Evolutionary conservation across 768 basidiomycete genomes (phyloP).

Genomic region (Trametes elegans): DNA sequence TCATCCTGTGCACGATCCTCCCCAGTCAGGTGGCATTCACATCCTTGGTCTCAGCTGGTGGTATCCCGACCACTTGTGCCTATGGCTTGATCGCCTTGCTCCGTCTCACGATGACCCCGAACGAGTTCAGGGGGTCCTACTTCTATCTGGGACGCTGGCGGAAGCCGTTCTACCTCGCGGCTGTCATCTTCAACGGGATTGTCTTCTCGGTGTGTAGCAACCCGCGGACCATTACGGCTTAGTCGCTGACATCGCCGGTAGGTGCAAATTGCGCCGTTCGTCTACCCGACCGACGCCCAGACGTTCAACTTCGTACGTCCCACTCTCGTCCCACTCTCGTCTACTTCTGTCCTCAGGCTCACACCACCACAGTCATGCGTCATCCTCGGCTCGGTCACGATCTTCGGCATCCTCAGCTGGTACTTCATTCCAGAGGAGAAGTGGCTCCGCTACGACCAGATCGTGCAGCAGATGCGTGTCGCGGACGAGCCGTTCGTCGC

Average conservation of each 20-base stretch:
- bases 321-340: neutral
- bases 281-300: conserved; percentile 72
- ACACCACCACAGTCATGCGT: conserved; percentile 55
- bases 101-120: conserved; percentile 74
- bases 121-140: conserved; percentile 68
- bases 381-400: conserved; percentile 75
- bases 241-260: conserved; percentile 24
- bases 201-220: conserved; percentile 59
- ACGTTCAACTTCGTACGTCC: conserved; percentile 83
- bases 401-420: conserved; percentile 77
- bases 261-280: conserved; percentile 86
- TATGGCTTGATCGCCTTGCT: conserved; percentile 81
- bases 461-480: conserved; percentile 47
- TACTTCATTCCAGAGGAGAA: conserved; percentile 75
- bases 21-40: conserved; percentile 92
- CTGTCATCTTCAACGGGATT: conserved; percentile 70
- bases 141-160: conserved; percentile 70
- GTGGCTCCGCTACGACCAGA: conserved; percentile 71
- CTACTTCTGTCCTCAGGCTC: neutral
- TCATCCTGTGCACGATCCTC: conserved; percentile 81
- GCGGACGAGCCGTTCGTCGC: conserved; percentile 26
- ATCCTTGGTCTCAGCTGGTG: conserved; percentile 84
- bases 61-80: conserved; percentile 82
- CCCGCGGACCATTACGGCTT: too few species aligned
- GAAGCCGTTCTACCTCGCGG: conserved; percentile 64